A percentile compares a stretch with the other conserved stretches of the same genome.
phyloP scores from a whole-genome alignment of 345 rosid genomes.

The Eucalyptus cladocalyx region DNA sequence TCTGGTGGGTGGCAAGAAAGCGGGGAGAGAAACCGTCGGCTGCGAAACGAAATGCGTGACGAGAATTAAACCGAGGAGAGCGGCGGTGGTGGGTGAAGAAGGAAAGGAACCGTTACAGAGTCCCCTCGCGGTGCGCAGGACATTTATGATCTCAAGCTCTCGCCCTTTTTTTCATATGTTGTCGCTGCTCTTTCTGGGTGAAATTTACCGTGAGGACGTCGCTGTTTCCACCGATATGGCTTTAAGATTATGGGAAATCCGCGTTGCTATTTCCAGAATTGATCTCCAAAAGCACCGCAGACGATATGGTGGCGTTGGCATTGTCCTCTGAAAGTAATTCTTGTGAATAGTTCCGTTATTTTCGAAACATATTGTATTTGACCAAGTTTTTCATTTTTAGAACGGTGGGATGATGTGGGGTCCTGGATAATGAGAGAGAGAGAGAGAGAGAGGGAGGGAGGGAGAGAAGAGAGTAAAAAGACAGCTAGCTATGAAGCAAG shows the following conservation, averaged over 20 bases:
- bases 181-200: neutral
- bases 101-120: neutral
- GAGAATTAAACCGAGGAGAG: neutral
- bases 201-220: neutral
- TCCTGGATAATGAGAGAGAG: slow-evolving; percentile 41
- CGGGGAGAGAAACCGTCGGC: neutral
- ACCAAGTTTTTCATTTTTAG: neutral
- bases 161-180: too few species aligned
- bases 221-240: neutral
- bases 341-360: neutral
- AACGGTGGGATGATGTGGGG: slow-evolving; percentile 6
- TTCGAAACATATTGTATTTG: neutral
- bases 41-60: neutral
- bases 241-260: neutral
- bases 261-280: neutral
- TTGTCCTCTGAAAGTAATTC: neutral
- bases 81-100: neutral
- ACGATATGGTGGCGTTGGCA: neutral
- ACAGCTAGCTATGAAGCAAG: slow-evolving; percentile 70
- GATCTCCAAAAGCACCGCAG: neutral
- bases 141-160: neutral
- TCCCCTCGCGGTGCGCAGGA: neutral
- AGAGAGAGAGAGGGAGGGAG: slow-evolving; percentile 9
- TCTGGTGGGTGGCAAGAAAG: neutral
- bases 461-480: slow-evolving; percentile 6